A percentile compares a stretch with the other conserved stretches of the same genome.
These are phyloP conservation scores for Corinectria fuckeliana DNA, from an alignment of 2,329 filamentous ascomycete genomes.

Conservation along the genomic window DNA sequence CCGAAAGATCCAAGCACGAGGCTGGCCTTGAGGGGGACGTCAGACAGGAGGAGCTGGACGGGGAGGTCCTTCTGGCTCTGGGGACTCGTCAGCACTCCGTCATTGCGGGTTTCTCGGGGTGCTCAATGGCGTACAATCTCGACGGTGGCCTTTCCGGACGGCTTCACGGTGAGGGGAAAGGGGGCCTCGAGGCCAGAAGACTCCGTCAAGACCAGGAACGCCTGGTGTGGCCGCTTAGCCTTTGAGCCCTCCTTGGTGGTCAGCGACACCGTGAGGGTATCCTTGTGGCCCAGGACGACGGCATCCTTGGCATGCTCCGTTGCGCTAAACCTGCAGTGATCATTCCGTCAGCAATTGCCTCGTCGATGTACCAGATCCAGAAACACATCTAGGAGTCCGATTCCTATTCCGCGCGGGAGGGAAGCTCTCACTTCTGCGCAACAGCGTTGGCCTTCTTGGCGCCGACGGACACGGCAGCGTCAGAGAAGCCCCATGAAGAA, in stretches of 20 bases:
- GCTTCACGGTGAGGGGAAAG: constrained; percentile 83
- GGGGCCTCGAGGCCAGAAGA: constrained; percentile 82
- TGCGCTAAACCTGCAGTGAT: constrained; percentile 59
- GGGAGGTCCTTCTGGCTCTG: constrained; percentile 92
- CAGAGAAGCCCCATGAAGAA: constrained; percentile 75
- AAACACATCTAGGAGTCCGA: not conserved
- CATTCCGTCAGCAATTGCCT: constrained; percentile 31
- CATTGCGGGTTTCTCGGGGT: not conserved
- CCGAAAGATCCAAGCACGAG: constrained; percentile 90
- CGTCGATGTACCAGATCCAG: not conserved
- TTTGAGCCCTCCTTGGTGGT: constrained; percentile 81
- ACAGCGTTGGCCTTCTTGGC: constrained; percentile 68
- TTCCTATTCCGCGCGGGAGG: not conserved
- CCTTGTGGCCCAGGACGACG: constrained; percentile 69
- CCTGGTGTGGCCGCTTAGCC: constrained; percentile 88
- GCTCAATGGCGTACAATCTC: constrained; percentile 71
- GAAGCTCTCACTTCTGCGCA: constrained; percentile 71
- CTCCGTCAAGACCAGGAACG: constrained; percentile 85
- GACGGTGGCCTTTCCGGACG: constrained; percentile 83
- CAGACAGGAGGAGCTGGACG: constrained; percentile 74
- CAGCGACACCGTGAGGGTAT: constrained; percentile 81
- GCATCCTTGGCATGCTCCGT: constrained; percentile 67
- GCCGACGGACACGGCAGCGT: constrained; percentile 70
- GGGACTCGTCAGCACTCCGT: constrained; percentile 36
- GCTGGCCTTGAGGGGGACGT: constrained; percentile 75